Evolutionary conservation across 1,284 basidiomycete genomes (phyloP).

Genomic region (Pascua guehoae): DNA sequence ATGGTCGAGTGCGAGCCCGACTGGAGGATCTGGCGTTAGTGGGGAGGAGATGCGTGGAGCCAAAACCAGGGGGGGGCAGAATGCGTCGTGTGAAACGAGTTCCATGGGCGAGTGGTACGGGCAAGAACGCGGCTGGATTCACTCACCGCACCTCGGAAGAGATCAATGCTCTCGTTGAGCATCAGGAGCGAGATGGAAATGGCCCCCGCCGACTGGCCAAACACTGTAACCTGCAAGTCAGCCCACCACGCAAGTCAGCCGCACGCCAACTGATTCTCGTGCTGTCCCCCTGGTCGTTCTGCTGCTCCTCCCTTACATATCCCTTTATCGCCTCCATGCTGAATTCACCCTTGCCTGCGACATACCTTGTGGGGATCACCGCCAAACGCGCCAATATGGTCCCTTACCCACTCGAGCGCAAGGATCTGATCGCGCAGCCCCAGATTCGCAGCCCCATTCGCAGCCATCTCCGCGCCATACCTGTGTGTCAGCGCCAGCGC

Average conservation of each 20-base stretch:
- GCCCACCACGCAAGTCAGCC: too few species aligned
- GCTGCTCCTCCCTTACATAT: too few species aligned
- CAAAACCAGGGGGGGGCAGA: too few species aligned
- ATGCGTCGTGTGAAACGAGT: too few species aligned
- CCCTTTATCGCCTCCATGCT: too few species aligned
- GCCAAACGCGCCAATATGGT: constrained; percentile 52
- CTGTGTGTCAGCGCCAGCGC: constrained; percentile 49
- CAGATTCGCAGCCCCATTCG: constrained; percentile 40
- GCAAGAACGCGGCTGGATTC: too few species aligned
- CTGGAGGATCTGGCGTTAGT: constrained; percentile 38
- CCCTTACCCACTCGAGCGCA: constrained; percentile 54
- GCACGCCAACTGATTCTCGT: too few species aligned
- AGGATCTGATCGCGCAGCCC: constrained; percentile 51
- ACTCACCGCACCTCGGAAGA: constrained; percentile 39
- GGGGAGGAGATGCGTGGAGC: too few species aligned
- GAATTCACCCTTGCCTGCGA: too few species aligned
- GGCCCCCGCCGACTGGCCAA: constrained; percentile 48
- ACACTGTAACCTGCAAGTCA: constrained; percentile 37
- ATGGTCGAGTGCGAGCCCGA: constrained; percentile 41
- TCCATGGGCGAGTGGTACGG: too few species aligned
- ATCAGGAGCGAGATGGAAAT: constrained; percentile 39
- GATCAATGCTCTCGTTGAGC: constrained; percentile 27
- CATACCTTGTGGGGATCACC: constrained; percentile 49
- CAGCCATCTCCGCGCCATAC: constrained; percentile 36
- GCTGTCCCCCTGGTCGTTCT: too few species aligned